These are phyloP conservation scores for Boletus vermiculosoides DNA, from an alignment of 768 basidiomycete genomes.

Conservation along the genomic window DNA sequence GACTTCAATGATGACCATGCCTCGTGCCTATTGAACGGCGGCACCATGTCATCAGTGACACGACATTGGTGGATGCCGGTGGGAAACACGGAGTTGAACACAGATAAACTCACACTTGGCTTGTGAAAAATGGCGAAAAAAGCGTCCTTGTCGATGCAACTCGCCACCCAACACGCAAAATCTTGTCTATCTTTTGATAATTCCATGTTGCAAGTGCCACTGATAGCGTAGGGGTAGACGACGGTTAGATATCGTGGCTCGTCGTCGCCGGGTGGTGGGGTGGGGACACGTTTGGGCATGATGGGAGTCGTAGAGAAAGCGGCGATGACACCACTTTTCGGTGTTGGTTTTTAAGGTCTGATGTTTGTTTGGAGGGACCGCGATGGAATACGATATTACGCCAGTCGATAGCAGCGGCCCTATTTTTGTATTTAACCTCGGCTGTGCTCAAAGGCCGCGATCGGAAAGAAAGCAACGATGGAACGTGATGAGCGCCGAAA, in stretches of 20 bases:
- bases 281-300: slow-evolving; percentile 43
- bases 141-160: slow-evolving; percentile 34
- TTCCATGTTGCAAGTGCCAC: slow-evolving; percentile 41
- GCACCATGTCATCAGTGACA: not conserved
- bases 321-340: not conserved
- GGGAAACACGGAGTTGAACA: not conserved
- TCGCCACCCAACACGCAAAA: slow-evolving; percentile 45
- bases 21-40: slow-evolving; percentile 35
- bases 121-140: slow-evolving; percentile 45
- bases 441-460: not conserved
- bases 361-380: not conserved
- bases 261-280: slow-evolving; percentile 44
- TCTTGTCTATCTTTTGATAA: slow-evolving; percentile 35
- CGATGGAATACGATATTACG: slow-evolving; percentile 1
- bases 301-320: slow-evolving; percentile 4
- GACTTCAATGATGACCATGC: slow-evolving; percentile 46
- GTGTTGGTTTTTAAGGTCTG: not conserved
- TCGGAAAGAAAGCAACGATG: not conserved
- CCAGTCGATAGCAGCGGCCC: not conserved
- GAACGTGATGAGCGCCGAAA: not conserved
- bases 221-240: slow-evolving; percentile 42
- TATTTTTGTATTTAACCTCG: not conserved
- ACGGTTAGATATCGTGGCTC: slow-evolving; percentile 47
- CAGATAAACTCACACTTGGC: slow-evolving; percentile 38
- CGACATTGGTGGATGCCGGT: not conserved